Evolutionary conservation across 345 rosid genomes (phyloP).

Genomic region (Aquilaria sinensis): DNA sequence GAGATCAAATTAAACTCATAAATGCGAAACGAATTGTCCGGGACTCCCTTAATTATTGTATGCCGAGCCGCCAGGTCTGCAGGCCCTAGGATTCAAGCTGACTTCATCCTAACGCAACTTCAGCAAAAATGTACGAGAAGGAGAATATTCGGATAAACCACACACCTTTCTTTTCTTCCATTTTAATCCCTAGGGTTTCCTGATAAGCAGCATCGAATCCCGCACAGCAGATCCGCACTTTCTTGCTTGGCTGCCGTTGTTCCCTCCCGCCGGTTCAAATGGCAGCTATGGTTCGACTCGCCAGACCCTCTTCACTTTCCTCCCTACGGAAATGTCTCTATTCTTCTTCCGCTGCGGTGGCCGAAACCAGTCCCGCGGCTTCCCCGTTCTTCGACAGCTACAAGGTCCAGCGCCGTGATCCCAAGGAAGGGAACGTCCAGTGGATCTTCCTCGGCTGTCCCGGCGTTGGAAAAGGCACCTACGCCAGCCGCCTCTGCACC

Average conservation of each 20-base stretch:
- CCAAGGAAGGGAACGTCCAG: constrained; percentile 62
- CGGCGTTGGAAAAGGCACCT: constrained; percentile 96
- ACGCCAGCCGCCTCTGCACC: constrained; percentile 80
- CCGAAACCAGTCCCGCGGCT: constrained; percentile 3
- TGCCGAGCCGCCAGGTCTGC: too few species aligned
- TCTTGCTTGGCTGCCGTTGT: neutral
- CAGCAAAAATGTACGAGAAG: too few species aligned
- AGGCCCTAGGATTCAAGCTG: too few species aligned
- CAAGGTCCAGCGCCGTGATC: constrained; percentile 25
- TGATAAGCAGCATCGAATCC: too few species aligned
- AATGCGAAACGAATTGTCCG: too few species aligned
- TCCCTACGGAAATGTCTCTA: constrained; percentile 17
- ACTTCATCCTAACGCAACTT: too few species aligned
- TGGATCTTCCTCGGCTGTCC: constrained; percentile 97
- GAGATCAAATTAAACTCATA: too few species aligned
- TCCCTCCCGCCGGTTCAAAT: constrained; percentile 18
- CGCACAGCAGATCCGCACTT: too few species aligned
- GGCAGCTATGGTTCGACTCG: constrained; percentile 47
- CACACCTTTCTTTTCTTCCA: too few species aligned
- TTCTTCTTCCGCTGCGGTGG: constrained; percentile 17
- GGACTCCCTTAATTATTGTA: too few species aligned
- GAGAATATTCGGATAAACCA: too few species aligned
- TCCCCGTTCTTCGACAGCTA: constrained; percentile 22
- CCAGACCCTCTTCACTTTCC: constrained; percentile 29
- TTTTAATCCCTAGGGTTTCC: too few species aligned